A percentile compares a stretch with the other conserved stretches of the same genome.
These are phyloP conservation scores for Puccinellia tenuiflora DNA, from an alignment of 176 grass and related monocot species.

Conservation along the genomic window DNA sequence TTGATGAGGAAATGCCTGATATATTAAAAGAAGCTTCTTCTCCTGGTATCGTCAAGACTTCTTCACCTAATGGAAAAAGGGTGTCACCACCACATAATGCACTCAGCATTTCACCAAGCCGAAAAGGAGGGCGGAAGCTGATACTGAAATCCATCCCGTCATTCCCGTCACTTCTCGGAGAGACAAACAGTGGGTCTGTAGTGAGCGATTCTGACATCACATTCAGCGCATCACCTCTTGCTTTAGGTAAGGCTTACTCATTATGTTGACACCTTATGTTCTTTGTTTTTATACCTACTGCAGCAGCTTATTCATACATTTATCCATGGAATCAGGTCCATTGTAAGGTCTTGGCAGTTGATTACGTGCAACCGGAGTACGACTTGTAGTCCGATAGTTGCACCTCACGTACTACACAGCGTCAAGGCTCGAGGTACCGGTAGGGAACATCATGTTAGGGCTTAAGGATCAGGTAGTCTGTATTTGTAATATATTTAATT, in stretches of 20 bases:
- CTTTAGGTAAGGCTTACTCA: conserved; percentile 44
- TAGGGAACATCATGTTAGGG: conserved; percentile 1
- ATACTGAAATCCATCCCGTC: conserved; percentile 95
- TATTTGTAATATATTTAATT: conserved; percentile 45
- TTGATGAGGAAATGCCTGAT: conserved; percentile 50
- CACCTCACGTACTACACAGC: neutral
- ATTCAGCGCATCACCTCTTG: conserved; percentile 33
- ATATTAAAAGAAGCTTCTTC: conserved; percentile 44
- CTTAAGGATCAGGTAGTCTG: conserved; percentile 11
- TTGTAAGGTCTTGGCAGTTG: conserved; percentile 14
- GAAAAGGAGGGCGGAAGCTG: conserved; percentile 82
- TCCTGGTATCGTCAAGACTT: conserved; percentile 51
- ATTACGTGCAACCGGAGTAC: conserved; percentile 24
- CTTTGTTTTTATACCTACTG: neutral
- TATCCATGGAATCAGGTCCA: conserved; percentile 32
- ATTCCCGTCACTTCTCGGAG: conserved; percentile 62
- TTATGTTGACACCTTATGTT: neutral
- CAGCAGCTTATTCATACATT: conserved; percentile 20
- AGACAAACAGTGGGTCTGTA: conserved; percentile 30
- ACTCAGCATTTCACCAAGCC: conserved; percentile 46
- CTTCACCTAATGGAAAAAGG: conserved; percentile 90
- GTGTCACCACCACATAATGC: conserved; percentile 74
- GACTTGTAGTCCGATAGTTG: conserved; percentile 31
- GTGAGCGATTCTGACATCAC: conserved; percentile 34
- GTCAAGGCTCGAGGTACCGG: neutral